Base-by-base conservation (phyloP, 805 yeast genomes). In the Ogataea pignaliae region DNA sequence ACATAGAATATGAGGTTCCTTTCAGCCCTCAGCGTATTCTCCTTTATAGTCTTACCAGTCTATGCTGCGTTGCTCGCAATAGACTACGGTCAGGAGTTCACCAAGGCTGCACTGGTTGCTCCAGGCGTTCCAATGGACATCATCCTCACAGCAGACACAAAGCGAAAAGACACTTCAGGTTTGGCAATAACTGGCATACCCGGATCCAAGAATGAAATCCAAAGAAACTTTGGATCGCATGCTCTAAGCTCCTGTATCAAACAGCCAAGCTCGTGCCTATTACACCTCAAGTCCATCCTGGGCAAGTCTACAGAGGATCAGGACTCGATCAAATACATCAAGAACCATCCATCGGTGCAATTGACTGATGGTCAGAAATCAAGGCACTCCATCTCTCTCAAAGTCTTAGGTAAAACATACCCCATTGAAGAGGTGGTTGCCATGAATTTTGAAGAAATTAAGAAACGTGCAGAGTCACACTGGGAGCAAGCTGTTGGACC, bases 81-180 rank as follows among this genome's bases (percentile, higher is more conserved):
- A 34, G 99, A 93, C 61, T 82, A 75, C 58, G 99, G 99, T 42
- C 84, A 86, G 44, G 91, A 89, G 57, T 85, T 72, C 69, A 78
- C 89, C 18, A 93, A 93, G 61, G 88, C 96, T 2, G 87, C 83
- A 40, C 70, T 93, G 37, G 85, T 93, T 34, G 96, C 97, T 0
- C 97, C 97, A 0, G 88, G 89, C 11, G 81, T 88, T 16, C 85
- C 89, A 13, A 82, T 90, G 59, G 98, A 93, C 57, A 76, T 93
- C 34, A 83, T 93, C 12, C 69, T 93, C 48, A 88, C 97, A 3
- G 83, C 88, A 21, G 98, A 93, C 56, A 84, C 96, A 3, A 88
- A 89, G 65, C 75, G 99, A 45, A 93, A 93, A 61, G 98, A 91
- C 56, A 70, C 82, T 4, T 76, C 90, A 3, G 97, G 95, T 1